These are phyloP conservation scores for Candida chilensis DNA, from an alignment of 805 yeast species.

Conservation along the genomic window DNA sequence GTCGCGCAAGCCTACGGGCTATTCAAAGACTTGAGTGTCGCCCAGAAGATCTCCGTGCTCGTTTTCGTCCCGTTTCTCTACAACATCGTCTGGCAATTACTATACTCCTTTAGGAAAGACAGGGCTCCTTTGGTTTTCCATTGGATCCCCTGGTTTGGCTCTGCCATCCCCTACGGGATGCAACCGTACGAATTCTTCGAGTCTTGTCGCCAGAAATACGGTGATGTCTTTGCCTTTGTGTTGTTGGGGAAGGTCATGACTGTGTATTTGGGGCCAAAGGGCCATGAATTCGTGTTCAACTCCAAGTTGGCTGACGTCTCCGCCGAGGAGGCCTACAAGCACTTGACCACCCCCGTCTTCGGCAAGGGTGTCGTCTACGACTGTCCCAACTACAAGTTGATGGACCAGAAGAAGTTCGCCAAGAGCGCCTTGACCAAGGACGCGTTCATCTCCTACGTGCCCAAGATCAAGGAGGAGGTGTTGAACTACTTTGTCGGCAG, in stretches of 20 bases:
- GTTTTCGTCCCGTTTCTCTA: constrained; percentile 52
- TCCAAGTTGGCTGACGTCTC: constrained; percentile 83
- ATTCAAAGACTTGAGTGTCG: constrained; percentile 15
- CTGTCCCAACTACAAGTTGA: constrained; percentile 85
- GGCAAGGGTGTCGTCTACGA: constrained; percentile 97
- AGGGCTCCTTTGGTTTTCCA: constrained; percentile 87
- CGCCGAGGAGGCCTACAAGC: constrained; percentile 94
- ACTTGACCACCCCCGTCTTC: constrained; percentile 97
- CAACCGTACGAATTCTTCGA: constrained; percentile 88
- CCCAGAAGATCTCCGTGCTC: constrained; percentile 20
- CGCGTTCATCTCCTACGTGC: constrained; percentile 79
- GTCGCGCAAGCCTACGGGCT: too few species aligned
- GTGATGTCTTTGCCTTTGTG: constrained; percentile 88
- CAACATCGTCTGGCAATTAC: constrained; percentile 55
- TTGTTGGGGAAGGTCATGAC: constrained; percentile 90
- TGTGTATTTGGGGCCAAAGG: constrained; percentile 93
- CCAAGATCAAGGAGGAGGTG: constrained; percentile 76
- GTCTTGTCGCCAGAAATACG: constrained; percentile 69
- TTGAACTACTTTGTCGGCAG: constrained; percentile 51
- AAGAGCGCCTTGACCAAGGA: constrained; percentile 83
- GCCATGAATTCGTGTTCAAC: constrained; percentile 93
- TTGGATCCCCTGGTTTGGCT: constrained; percentile 94
- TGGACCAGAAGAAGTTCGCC: constrained; percentile 98
- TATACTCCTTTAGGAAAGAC: constrained; percentile 66
- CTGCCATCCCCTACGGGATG: constrained; percentile 84